Percentiles rank a stretch among this genome's conserved stretches.
phyloP scores from a whole-genome alignment of 371 early-diverging fungal species.

The Parasitella parasitica region DNA sequence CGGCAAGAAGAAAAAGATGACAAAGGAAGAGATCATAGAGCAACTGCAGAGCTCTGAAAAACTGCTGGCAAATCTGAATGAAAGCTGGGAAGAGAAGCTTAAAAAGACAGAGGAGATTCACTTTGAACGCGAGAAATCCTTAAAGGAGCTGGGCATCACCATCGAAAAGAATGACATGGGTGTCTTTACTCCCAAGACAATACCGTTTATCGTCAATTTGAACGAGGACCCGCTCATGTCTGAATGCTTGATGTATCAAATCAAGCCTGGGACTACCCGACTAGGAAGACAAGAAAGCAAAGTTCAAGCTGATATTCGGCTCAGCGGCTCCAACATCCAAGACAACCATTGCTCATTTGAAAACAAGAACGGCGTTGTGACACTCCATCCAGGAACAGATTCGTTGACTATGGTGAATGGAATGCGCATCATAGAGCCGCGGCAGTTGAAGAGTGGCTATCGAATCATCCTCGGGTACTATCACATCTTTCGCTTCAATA shows the following conservation, averaged over 20 bases:
- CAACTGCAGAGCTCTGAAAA: conserved; percentile 87
- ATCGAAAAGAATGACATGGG: conserved; percentile 78
- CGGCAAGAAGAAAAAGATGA: conserved; percentile 54
- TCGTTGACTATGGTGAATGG: conserved; percentile 82
- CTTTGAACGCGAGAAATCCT: conserved; percentile 68
- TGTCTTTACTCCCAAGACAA: conserved; percentile 78
- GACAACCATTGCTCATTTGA: conserved; percentile 80
- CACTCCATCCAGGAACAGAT: conserved; percentile 59
- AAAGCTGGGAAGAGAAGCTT: conserved; percentile 87
- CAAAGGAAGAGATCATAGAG: conserved; percentile 69
- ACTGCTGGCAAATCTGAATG: conserved; percentile 77
- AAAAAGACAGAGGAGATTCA: conserved; percentile 76
- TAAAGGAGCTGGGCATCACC: conserved; percentile 82
- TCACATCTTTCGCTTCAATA: conserved; percentile 83
- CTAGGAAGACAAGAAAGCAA: conserved; percentile 67
- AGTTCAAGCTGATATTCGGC: conserved; percentile 63
- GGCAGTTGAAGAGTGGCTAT: conserved; percentile 70
- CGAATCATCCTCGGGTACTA: conserved; percentile 83
- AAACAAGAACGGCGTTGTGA: conserved; percentile 61
- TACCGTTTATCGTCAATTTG: conserved; percentile 87
- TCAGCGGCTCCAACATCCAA: conserved; percentile 71
- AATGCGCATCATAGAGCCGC: conserved; percentile 56
- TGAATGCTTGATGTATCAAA: conserved; percentile 86
- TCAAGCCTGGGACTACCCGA: conserved; percentile 74
- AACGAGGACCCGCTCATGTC: conserved; percentile 91